These are phyloP conservation scores for Theileria annulata DNA, from an alignment of 169 alveolate species.

Conservation along the genomic window DNA sequence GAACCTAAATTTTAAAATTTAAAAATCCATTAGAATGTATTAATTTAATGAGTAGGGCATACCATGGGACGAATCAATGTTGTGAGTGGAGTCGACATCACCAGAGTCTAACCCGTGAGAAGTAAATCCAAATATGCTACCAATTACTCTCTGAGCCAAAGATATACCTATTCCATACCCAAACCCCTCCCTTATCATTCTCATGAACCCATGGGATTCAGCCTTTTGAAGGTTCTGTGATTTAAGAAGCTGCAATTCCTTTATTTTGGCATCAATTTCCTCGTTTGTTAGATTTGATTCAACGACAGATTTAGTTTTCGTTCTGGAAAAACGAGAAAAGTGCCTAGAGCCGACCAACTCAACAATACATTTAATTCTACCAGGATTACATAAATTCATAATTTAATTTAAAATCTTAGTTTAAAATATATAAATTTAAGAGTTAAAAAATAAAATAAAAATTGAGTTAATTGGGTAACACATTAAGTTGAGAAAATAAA, in stretches of 20 bases:
- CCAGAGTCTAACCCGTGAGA: not conserved
- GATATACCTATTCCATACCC: slow-evolving; percentile 60
- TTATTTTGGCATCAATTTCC: slow-evolving; percentile 36
- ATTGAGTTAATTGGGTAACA: not conserved
- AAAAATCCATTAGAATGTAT: too few relatives aligned
- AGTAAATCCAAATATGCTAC: slow-evolving; percentile 51
- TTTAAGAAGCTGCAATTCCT: slow-evolving; percentile 28
- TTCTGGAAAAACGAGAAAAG: slow-evolving; percentile 22
- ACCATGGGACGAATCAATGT: not conserved
- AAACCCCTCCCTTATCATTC: slow-evolving; percentile 40
- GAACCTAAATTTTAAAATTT: not conserved
- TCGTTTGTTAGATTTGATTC: slow-evolving; percentile 16
- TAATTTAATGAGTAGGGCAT: not conserved
- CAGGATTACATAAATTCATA: not conserved
- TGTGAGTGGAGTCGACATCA: not conserved
- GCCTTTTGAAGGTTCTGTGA: slow-evolving; percentile 22
- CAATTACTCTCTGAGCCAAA: slow-evolving; percentile 56
- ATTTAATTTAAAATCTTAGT: not conserved
- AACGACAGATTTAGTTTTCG: not conserved
- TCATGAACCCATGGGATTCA: slow-evolving; percentile 28
- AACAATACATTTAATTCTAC: not conserved
- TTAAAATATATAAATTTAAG: too few relatives aligned
- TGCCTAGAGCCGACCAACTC: not conserved
- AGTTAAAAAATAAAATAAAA: too few relatives aligned
- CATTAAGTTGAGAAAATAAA: not conserved